Evolutionary conservation across 2,329 filamentous ascomycete genomes (phyloP), one percentile per base, ranked within the genome.

Genomic region (Myriosclerotinia scirpicola): DNA sequence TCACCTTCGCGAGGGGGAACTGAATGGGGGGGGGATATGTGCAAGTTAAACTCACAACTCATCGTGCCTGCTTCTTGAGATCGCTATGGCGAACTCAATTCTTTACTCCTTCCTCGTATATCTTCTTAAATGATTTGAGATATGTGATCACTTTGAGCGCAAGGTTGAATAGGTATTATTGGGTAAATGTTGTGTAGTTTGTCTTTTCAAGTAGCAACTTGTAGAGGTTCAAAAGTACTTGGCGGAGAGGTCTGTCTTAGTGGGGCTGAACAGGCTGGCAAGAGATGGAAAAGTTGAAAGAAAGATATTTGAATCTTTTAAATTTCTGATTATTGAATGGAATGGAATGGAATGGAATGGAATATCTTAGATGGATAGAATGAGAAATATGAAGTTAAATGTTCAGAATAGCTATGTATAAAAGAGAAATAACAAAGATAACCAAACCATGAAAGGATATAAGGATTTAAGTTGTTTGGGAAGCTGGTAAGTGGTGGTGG

Each of bases 41-140:
- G 65, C 54, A 66, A 58, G 63, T 56, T 26, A 55, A 48, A 76
- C 73, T 74, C 67, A 76, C 75, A 76, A 69, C 75, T 76, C 75
- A 76, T 76, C 67, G 71, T 74, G 70, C 65, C 71, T 73, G 70
- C 71, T 69, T 54, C 64, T 65, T 67, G 14, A 36, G 26, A 48
- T 59, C 30, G 30, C 22, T 42, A 50, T 52, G 30, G 55, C 61
- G n/a, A 58, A 42, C 54, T 65, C 60, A 68, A 67, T 68, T 67
- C 60, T 54, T 17, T 30, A 58, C n/a, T 34, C 26, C 64, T 60
- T n/a, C 46, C 54, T 65, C 2, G 11, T 30, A 58, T 50, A n/a
- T 20, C 22, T 12, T 15, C 11, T 52, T 30, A 3, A 17, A 17
- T 50, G 34, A 26, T 61, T 50, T 52, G 11, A 15, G 4, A 63